phyloP scores from a whole-genome alignment of 352 stramenopile genomes.

The Pythium aquatile region DNA sequence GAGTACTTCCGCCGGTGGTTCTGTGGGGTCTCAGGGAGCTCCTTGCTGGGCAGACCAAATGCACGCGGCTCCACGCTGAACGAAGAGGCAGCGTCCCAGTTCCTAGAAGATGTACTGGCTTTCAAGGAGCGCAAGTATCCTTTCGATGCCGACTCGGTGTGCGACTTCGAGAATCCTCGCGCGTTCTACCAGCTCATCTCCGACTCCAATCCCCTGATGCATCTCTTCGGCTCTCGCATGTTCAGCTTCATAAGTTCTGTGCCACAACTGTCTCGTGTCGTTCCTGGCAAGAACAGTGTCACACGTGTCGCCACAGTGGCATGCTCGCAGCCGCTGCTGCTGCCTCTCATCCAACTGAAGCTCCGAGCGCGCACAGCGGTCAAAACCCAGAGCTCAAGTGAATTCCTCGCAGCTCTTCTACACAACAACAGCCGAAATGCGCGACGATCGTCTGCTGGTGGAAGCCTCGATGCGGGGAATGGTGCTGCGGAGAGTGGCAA shows the following conservation, averaged over 20 bases:
- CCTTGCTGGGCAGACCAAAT: background rate
- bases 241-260: conserved; percentile 73
- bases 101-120: conserved; percentile 68
- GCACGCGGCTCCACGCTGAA: conserved; percentile 27
- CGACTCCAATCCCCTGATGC: conserved; percentile 73
- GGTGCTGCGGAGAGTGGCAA: background rate
- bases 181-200: conserved; percentile 77
- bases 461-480: background rate
- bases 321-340: conserved; percentile 34
- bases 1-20: conserved; percentile 78
- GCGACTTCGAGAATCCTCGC: conserved; percentile 75
- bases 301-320: conserved; percentile 43
- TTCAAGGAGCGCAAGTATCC: conserved; percentile 80
- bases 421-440: background rate
- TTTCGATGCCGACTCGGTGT: conserved; percentile 67
- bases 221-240: conserved; percentile 65
- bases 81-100: conserved; percentile 59
- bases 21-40: conserved; percentile 24
- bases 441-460: background rate
- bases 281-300: conserved; percentile 51
- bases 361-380: conserved; percentile 35
- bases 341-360: conserved; percentile 51
- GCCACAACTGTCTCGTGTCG: conserved; percentile 37
- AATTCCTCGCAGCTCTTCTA: conserved; percentile 38
- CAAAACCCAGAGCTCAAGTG: conserved; percentile 36